These are phyloP conservation scores for Dendrostoma leiphaemia DNA, from an alignment of 2,329 filamentous ascomycete species.

Conservation along the genomic window DNA sequence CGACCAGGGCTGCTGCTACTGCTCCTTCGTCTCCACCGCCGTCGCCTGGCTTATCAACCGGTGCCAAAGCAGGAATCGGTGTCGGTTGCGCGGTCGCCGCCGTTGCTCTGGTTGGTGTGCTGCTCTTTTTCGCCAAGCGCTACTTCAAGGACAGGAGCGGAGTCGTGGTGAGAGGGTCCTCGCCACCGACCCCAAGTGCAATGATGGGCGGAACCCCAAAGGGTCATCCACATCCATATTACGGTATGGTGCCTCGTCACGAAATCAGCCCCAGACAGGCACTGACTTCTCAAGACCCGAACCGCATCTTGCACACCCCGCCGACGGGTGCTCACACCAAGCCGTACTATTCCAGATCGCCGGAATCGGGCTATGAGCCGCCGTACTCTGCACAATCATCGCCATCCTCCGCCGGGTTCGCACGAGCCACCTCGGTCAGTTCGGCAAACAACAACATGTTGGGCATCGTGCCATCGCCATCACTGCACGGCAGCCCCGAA, in stretches of 20 bases:
- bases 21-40: no score
- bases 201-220: neutral
- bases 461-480: neutral
- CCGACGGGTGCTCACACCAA: neutral
- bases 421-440: constrained; percentile 1
- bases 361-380: neutral
- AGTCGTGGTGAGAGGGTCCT: constrained; percentile 6
- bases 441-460: neutral
- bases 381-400: neutral
- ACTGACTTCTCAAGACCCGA: neutral
- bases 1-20: neutral
- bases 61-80: constrained; percentile 21
- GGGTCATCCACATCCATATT: neutral
- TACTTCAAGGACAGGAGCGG: neutral
- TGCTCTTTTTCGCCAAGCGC: constrained; percentile 5
- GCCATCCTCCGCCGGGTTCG: neutral
- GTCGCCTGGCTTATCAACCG: constrained; percentile 16
- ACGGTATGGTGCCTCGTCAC: neutral
- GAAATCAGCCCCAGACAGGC: neutral
- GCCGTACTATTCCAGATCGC: neutral
- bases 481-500: neutral
- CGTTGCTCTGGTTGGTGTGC: constrained; percentile 9
- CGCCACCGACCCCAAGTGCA: neutral
- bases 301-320: neutral
- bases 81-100: constrained; percentile 13